Evolutionary conservation across 1,139 yeast genomes (phyloP).

Genomic region (Meyerozyma athensensis): DNA sequence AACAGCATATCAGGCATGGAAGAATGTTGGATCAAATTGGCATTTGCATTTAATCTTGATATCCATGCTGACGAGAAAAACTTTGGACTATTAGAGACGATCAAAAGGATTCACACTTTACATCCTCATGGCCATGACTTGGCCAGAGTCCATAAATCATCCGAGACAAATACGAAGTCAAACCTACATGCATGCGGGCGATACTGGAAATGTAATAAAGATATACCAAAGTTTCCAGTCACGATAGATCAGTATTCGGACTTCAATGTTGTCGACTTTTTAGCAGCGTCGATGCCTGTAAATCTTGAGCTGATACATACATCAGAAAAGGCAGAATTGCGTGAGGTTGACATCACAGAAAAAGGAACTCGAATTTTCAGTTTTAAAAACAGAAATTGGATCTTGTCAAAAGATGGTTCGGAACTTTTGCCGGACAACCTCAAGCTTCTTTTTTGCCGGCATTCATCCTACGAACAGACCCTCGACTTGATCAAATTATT

Average conservation of each 20-base stretch:
- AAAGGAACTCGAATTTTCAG: slow-evolving; percentile 22
- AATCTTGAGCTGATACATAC: slow-evolving; percentile 13
- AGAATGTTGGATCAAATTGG: slow-evolving; percentile 46
- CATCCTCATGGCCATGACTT: neutral
- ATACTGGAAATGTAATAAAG: slow-evolving; percentile 8
- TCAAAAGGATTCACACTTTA: neutral
- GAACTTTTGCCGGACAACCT: slow-evolving; percentile 38
- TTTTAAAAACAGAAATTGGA: slow-evolving; percentile 25
- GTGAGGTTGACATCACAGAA: slow-evolving; percentile 15
- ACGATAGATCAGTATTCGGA: slow-evolving; percentile 36
- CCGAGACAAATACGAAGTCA: neutral
- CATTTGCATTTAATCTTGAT: slow-evolving; percentile 6
- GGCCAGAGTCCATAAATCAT: neutral
- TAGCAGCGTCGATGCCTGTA: slow-evolving; percentile 26
- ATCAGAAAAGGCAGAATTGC: slow-evolving; percentile 14
- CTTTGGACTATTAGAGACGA: neutral
- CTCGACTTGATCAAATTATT: slow-evolving; percentile 34
- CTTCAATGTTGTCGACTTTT: slow-evolving; percentile 33
- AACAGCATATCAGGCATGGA: slow-evolving; percentile 53
- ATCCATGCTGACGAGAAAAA: slow-evolving; percentile 1
- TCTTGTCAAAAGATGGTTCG: slow-evolving; percentile 21
- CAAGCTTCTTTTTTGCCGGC: slow-evolving; percentile 46
- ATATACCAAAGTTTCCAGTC: slow-evolving; percentile 14
- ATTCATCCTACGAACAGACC: slow-evolving; percentile 49
- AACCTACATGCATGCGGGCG: slow-evolving; percentile 28